Conservation (phyloP, 1,284 basidiomycete species). For the Volvariella surrecta region DNA sequence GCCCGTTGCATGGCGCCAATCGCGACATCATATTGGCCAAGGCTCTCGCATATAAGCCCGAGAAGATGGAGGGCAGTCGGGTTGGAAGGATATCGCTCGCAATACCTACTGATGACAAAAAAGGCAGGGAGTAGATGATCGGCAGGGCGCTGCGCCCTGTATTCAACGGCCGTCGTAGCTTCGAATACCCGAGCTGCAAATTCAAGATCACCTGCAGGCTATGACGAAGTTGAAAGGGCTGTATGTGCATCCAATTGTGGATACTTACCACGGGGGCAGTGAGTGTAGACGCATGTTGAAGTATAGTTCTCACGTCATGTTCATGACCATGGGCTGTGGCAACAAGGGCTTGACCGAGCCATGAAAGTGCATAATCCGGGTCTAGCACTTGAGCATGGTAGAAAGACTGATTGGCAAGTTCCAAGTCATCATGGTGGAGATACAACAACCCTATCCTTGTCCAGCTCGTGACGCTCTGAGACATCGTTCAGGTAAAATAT, state of each 20-base stretch:
- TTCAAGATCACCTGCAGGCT: slow-evolving; percentile 83
- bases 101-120: slow-evolving; percentile 76
- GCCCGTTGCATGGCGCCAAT: slow-evolving; percentile 53
- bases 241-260: not conserved
- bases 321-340: slow-evolving; percentile 62
- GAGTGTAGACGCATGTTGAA: slow-evolving; percentile 77
- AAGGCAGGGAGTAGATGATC: slow-evolving; percentile 66
- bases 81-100: slow-evolving; percentile 60
- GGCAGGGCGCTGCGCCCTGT: slow-evolving; percentile 19
- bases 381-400: slow-evolving; percentile 86
- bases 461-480: slow-evolving; percentile 75
- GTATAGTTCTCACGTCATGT: slow-evolving; percentile 59
- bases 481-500: slow-evolving; percentile 10
- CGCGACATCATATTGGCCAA: slow-evolving; percentile 67
- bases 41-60: slow-evolving; percentile 78
- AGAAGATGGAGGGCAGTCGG: slow-evolving; percentile 79
- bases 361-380: slow-evolving; percentile 85
- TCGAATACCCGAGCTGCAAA: slow-evolving; percentile 63
- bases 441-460: slow-evolving; percentile 88
- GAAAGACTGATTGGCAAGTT: slow-evolving; percentile 84
- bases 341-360: slow-evolving; percentile 89
- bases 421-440: slow-evolving; percentile 72
- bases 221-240: slow-evolving; percentile 3
- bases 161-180: slow-evolving; percentile 23
- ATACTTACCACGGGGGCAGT: slow-evolving; percentile 59